Evolutionary conservation across 2,329 filamentous ascomycete species (phyloP).

Genomic region (Penicillium sp.): DNA sequence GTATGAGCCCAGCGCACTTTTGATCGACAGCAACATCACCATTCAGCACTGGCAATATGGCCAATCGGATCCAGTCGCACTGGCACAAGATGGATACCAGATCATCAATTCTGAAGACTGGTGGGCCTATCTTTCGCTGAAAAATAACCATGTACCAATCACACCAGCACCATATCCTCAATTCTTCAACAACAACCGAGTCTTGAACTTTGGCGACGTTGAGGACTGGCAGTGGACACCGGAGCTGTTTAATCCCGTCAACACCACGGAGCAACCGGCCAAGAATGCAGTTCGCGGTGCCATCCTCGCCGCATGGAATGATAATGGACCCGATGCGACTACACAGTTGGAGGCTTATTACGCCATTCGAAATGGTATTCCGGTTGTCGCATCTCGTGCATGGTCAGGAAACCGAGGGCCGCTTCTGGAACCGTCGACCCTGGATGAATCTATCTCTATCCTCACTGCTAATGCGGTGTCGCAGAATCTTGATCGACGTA

Average conservation of each 20-base stretch:
- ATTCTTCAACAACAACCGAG: conserved; percentile 48
- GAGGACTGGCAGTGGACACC: conserved; percentile 50
- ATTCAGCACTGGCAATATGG: conserved; percentile 60
- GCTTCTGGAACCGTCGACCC: conserved; percentile 39
- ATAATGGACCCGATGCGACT: conserved; percentile 54
- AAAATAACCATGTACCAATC: conserved; percentile 56
- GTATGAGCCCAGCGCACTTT: conserved; percentile 46
- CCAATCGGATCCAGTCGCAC: conserved; percentile 52
- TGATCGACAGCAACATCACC: conserved; percentile 48
- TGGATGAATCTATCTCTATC: conserved; percentile 42
- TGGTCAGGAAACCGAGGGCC: conserved; percentile 53
- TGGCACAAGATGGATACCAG: conserved; percentile 49
- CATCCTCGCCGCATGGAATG: conserved; percentile 56
- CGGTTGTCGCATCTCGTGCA: conserved; percentile 54
- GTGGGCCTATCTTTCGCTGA: conserved; percentile 57
- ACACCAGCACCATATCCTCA: conserved; percentile 50
- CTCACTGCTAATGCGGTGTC: conserved; percentile 47
- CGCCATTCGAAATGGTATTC: conserved; percentile 51
- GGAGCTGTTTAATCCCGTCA: conserved; percentile 52
- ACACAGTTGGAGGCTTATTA: conserved; percentile 56
- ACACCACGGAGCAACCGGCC: conserved; percentile 50
- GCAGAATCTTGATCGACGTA: conserved; percentile 49
- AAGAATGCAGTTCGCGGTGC: conserved; percentile 48
- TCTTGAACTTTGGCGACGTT: conserved; percentile 52
- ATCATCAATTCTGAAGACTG: conserved; percentile 57